phyloP scores from a whole-genome alignment of 1,284 basidiomycete species.

The Hypsizygus ulmarius region DNA sequence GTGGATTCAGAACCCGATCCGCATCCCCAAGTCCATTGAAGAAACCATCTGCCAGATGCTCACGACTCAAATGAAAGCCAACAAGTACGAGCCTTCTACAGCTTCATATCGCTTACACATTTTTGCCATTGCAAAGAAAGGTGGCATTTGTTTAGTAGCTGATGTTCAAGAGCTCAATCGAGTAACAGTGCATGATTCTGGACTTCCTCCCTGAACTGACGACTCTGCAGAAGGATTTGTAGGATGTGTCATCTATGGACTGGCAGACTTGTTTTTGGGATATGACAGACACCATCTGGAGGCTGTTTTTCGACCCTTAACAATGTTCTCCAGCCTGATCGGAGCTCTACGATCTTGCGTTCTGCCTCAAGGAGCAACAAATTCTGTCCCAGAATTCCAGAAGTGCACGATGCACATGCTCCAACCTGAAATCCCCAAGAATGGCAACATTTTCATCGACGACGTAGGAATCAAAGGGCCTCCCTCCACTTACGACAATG shows the following conservation, averaged over 20 bases:
- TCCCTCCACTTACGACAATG: constrained; percentile 21
- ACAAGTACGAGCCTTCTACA: constrained; percentile 29
- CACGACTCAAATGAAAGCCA: constrained; percentile 19
- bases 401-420: constrained; percentile 23
- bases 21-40: constrained; percentile 24
- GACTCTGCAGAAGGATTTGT: constrained; percentile 32
- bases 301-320: constrained; percentile 23
- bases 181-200: constrained; percentile 29
- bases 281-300: constrained; percentile 23
- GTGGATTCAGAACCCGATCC: constrained; percentile 28
- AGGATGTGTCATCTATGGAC: constrained; percentile 24
- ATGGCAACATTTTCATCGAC: constrained; percentile 28
- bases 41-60: constrained; percentile 23
- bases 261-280: constrained; percentile 27
- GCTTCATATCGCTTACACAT: constrained; percentile 29
- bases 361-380: constrained; percentile 28
- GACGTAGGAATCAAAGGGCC: constrained; percentile 29
- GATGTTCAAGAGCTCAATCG: constrained; percentile 32
- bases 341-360: constrained; percentile 20
- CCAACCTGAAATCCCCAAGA: constrained; percentile 13
- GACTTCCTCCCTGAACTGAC: constrained; percentile 27
- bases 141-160: constrained; percentile 27
- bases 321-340: constrained; percentile 23
- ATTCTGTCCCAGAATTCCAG: constrained; percentile 29
- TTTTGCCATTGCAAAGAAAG: constrained; percentile 34